Evolutionary conservation across 139 green algal genomes (phyloP), one percentile per base, ranked within the genome.

Genomic region (Pseudopediastrum boryanum): DNA sequence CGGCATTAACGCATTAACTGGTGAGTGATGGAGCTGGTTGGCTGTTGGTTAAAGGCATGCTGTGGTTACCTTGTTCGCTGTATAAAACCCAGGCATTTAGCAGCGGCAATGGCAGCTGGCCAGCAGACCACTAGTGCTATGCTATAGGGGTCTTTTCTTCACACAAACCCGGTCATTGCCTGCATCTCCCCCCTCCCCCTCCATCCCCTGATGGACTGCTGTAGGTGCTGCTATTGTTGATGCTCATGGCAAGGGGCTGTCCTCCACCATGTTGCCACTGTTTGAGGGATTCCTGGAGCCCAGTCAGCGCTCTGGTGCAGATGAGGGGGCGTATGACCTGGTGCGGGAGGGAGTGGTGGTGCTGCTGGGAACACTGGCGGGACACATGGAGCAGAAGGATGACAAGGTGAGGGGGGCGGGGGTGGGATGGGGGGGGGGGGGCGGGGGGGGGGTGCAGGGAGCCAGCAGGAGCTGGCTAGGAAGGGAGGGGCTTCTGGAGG

Each of bases 331-430:
- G 2, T 96, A 96, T 56, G 96, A 98, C 79, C 78, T 91, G 35
- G 90, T 99, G 50, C 84, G 95, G 3, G 89, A 96, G 78, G 96
- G 96, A 3, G 93, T 94, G 29, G 93, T 98, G 33, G 88, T 99
- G 56, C 94, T 98, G 61, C 87, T 99, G 83, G 96, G 94, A 41
- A 95, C 93, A 9, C 85, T 98, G 9, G 96, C 94, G 0, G 85
- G 89, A 64, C 96, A 99, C 80, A 78, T 97, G 52, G 72, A 82
- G 6, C 72, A 90, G 19, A 67, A 79, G 19, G 90, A 93, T 75
- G 65, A 86, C 51, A 95, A 96, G 83, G 84, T 92, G 41, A 48
- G 67, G 1, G 56, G 12, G 16, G 65, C 41, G n/a, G n/a, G n/a
- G n/a, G n/a, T n/a, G n/a, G n/a, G n/a, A n/a, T n/a, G n/a, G n/a